These are phyloP conservation scores for Bertia moriformis DNA, from an alignment of 2,329 filamentous ascomycete species.

Conservation along the genomic window DNA sequence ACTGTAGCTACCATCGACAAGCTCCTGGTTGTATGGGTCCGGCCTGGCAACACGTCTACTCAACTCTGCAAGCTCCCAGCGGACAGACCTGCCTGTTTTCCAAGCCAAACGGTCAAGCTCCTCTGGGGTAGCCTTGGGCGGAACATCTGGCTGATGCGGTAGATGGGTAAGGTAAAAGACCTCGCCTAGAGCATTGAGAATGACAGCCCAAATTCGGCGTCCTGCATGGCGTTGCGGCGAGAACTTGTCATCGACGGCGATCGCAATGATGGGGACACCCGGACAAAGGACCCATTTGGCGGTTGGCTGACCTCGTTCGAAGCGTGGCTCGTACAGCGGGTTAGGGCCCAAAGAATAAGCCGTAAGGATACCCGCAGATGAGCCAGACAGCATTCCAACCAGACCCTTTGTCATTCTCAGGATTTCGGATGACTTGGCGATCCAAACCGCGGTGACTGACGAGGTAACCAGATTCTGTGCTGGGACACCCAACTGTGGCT, in stretches of 20 bases:
- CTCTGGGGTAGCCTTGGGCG: conserved; percentile 28
- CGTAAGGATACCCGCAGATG: conserved; percentile 69
- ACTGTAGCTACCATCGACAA: conserved; percentile 61
- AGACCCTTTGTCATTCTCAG: conserved; percentile 61
- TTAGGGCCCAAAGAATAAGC: conserved; percentile 61
- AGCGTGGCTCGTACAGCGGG: conserved; percentile 41
- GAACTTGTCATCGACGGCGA: conserved; percentile 74
- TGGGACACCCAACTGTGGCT: conserved; percentile 61
- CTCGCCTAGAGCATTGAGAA: conserved; percentile 86
- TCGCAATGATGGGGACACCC: conserved; percentile 75
- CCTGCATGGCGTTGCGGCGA: conserved; percentile 53
- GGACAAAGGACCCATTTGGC: conserved; percentile 83
- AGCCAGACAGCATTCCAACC: conserved; percentile 70
- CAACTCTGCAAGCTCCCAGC: conserved; percentile 68
- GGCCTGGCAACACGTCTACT: conserved; percentile 59
- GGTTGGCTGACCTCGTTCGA: conserved; percentile 63
- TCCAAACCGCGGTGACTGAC: conserved; percentile 69
- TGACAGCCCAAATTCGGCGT: conserved; percentile 74
- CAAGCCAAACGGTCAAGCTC: conserved; percentile 57
- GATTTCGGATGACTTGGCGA: conserved; percentile 67
- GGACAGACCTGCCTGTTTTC: conserved; percentile 63
- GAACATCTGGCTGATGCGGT: conserved; percentile 38
- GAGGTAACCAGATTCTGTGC: conserved; percentile 56
- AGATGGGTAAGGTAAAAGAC: conserved; percentile 69
- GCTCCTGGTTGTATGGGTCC: conserved; percentile 58